A percentile compares a stretch with the other conserved stretches of the same genome.
Conservation (phyloP, 129 eudicot genomes). For the Lactuca sativa region DNA sequence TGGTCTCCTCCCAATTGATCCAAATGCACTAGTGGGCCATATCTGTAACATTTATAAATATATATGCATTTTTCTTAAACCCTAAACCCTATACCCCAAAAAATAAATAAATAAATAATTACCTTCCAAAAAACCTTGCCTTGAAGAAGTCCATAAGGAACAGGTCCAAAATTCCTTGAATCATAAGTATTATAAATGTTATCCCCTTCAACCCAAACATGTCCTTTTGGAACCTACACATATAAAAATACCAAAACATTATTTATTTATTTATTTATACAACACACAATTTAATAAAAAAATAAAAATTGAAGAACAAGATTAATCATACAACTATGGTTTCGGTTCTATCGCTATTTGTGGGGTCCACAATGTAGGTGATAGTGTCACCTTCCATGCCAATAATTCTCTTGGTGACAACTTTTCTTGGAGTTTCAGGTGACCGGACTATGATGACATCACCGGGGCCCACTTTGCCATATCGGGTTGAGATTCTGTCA, state of each 20-base stretch:
- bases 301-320: background rate
- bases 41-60: constrained; percentile 27
- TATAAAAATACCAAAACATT: constrained; percentile 8
- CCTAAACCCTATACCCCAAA: no score
- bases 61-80: background rate
- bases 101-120: background rate
- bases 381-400: constrained; percentile 66
- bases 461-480: constrained; percentile 54
- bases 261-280: background rate
- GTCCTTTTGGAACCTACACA: constrained; percentile 63
- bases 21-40: constrained; percentile 42
- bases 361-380: constrained; percentile 55
- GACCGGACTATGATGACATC: constrained; percentile 57
- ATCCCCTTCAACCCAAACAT: constrained; percentile 79
- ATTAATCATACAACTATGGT: constrained; percentile 57
- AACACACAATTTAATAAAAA: constrained; percentile 9
- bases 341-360: constrained; percentile 41
- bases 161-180: constrained; percentile 76
- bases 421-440: constrained; percentile 57
- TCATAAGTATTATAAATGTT: constrained; percentile 50
- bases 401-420: constrained; percentile 52
- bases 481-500: constrained; percentile 53
- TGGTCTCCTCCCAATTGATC: constrained; percentile 36
- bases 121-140: constrained; percentile 62
- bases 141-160: constrained; percentile 74